phyloP scores from a whole-genome alignment of 225 moss, liverwort and hornwort genomes.

The Sphagnum tenellum region DNA sequence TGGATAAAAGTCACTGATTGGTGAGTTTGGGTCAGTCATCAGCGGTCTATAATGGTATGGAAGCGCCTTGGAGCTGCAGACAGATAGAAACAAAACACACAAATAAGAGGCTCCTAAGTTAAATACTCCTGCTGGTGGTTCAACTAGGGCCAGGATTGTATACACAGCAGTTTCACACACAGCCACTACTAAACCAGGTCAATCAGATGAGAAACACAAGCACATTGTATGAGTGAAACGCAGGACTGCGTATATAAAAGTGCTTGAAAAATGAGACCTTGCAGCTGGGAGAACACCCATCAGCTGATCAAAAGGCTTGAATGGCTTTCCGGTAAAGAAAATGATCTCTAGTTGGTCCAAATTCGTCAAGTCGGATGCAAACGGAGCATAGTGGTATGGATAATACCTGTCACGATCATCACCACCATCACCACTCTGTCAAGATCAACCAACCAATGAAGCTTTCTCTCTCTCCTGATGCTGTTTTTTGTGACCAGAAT shows the following conservation, averaged over 20 bases:
- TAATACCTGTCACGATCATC: constrained; percentile 54
- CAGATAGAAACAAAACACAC: background rate
- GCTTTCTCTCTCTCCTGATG: background rate
- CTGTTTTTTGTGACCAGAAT: no score
- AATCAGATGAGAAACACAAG: no score
- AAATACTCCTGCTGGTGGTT: no score
- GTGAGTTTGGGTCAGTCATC: constrained; percentile 74
- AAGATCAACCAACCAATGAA: background rate
- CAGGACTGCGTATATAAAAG: no score
- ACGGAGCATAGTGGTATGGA: constrained; percentile 99
- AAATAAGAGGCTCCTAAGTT: background rate
- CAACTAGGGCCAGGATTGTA: no score
- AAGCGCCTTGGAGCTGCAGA: constrained; percentile 70
- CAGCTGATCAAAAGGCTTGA: constrained; percentile 98
- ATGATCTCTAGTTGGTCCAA: constrained; percentile 81
- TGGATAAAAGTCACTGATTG: constrained; percentile 91
- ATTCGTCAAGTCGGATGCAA: constrained; percentile 81
- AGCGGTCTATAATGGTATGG: constrained; percentile 68
- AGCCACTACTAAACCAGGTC: no score
- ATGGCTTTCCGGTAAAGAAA: constrained; percentile 70
- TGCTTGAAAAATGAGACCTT: constrained; percentile 27
- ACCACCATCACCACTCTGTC: background rate
- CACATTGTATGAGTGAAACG: no score
- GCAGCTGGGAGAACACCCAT: constrained; percentile 99
- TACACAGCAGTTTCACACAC: no score